Evolutionary conservation across 257 asterid species (phyloP).

Genomic region (Solanum pinnatisectum): DNA sequence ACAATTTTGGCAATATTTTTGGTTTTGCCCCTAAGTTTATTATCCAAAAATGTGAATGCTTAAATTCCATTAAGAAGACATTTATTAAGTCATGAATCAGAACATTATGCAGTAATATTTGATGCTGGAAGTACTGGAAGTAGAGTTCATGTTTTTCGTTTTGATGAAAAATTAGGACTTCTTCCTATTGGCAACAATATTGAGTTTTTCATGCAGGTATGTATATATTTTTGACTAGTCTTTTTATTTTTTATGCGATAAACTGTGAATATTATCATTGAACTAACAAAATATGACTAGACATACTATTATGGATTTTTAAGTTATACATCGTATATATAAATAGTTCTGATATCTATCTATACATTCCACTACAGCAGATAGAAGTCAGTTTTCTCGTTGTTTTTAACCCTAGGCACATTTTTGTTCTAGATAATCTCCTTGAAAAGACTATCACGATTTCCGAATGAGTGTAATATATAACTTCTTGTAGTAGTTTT

Average conservation of each 20-base stretch:
- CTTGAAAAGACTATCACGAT: too few species aligned
- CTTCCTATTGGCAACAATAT: slow-evolving; percentile 59
- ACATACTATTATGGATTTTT: too few species aligned
- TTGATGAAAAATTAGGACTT: slow-evolving; percentile 48
- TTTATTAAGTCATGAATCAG: slow-evolving; percentile 27
- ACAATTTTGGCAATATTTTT: slow-evolving; percentile 28
- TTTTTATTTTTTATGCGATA: too few species aligned
- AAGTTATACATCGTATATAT: neutral
- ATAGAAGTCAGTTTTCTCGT: too few species aligned
- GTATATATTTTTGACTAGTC: too few species aligned
- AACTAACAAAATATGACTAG: too few species aligned
- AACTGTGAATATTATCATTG: neutral
- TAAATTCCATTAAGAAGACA: slow-evolving; percentile 14
- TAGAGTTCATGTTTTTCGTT: slow-evolving; percentile 77
- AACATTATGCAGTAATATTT: slow-evolving; percentile 62
- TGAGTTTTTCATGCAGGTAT: slow-evolving; percentile 34
- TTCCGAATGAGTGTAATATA: too few species aligned
- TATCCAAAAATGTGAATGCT: slow-evolving; percentile 1
- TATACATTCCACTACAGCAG: too few species aligned
- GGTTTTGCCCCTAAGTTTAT: slow-evolving; percentile 39
- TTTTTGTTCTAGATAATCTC: too few species aligned
- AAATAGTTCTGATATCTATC: too few species aligned
- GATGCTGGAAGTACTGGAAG: slow-evolving; percentile 86
- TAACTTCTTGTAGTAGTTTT: neutral
- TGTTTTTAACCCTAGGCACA: too few species aligned